phyloP scores from a whole-genome alignment of 495 filamentous ascomycete species.

The Lentithecium fluviatile region DNA sequence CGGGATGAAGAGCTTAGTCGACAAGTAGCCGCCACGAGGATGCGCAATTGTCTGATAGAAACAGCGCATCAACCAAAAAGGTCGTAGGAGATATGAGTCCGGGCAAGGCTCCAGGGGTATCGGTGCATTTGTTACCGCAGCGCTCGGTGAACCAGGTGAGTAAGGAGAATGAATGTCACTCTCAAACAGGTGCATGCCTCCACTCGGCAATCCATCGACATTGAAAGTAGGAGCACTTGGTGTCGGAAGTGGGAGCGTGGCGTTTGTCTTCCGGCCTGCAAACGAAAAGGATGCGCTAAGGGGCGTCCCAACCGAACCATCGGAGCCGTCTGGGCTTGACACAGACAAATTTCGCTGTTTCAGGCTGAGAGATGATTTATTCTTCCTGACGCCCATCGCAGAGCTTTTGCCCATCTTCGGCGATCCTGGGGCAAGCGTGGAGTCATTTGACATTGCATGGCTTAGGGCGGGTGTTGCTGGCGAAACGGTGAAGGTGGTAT shows the following conservation, averaged over 20 bases:
- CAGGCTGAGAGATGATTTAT: conserved; percentile 74
- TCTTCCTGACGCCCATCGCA: conserved; percentile 63
- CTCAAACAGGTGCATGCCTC: conserved; percentile 81
- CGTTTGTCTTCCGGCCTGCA: conserved; percentile 44
- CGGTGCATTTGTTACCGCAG: conserved; percentile 58
- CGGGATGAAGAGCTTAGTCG: conserved; percentile 85
- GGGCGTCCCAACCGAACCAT: conserved; percentile 72
- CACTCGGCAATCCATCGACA: conserved; percentile 54
- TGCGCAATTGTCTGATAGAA: conserved; percentile 91
- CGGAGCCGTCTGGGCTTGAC: conserved; percentile 65
- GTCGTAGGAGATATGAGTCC: conserved; percentile 76
- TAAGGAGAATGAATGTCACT: conserved; percentile 75
- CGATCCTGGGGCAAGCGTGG: conserved; percentile 26
- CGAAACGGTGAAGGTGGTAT: conserved; percentile 36
- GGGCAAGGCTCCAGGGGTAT: conserved; percentile 88
- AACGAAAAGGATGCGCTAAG: conserved; percentile 65
- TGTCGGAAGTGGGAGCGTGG: conserved; percentile 58
- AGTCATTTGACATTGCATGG: conserved; percentile 30
- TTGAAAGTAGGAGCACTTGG: conserved; percentile 61
- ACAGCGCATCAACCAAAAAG: conserved; percentile 94
- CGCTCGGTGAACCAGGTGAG: conserved; percentile 58
- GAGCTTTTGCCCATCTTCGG: conserved; percentile 32
- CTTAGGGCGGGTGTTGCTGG: conserved; percentile 35
- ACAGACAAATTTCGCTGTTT: conserved; percentile 74
- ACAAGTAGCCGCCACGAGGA: conserved; percentile 86